phyloP scores from a whole-genome alignment of 768 basidiomycete species.

The Phylloporus sp. region DNA sequence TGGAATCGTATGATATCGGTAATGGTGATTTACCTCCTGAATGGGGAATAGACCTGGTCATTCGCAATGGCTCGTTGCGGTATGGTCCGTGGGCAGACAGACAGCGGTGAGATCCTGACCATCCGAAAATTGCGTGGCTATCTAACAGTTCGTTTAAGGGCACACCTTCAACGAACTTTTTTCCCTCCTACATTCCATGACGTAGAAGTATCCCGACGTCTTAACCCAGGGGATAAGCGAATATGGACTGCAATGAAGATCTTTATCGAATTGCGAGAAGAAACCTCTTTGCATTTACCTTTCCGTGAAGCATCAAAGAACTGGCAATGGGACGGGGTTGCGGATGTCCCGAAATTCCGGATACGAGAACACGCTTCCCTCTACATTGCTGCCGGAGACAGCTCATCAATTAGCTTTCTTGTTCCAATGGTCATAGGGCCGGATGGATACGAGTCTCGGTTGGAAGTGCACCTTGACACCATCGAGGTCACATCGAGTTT shows the following conservation, averaged over 20 bases:
- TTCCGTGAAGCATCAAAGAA: slow-evolving; percentile 94
- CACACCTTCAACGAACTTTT: slow-evolving; percentile 73
- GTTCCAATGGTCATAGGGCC: slow-evolving; percentile 74
- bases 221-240: slow-evolving; percentile 78
- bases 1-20: slow-evolving; percentile 63
- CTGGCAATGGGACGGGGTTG: slow-evolving; percentile 85
- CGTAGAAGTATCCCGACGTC: slow-evolving; percentile 45
- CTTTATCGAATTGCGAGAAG: slow-evolving; percentile 74
- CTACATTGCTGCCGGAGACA: slow-evolving; percentile 68
- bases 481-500: slow-evolving; percentile 77
- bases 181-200: slow-evolving; percentile 79
- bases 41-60: slow-evolving; percentile 85
- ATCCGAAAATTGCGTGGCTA: not conserved
- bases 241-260: slow-evolving; percentile 77
- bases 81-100: slow-evolving; percentile 98
- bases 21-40: slow-evolving; percentile 88
- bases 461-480: slow-evolving; percentile 81
- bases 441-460: slow-evolving; percentile 69
- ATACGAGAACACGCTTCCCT: slow-evolving; percentile 67
- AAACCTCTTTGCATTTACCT: slow-evolving; percentile 77
- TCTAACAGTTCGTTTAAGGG: slow-evolving; percentile 36
- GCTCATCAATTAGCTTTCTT: slow-evolving; percentile 80
- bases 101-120: slow-evolving; percentile 54
- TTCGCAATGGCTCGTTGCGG: slow-evolving; percentile 68
- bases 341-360: slow-evolving; percentile 44